phyloP scores from a whole-genome alignment of 345 rosid species.

The Aethionema arabicum region DNA sequence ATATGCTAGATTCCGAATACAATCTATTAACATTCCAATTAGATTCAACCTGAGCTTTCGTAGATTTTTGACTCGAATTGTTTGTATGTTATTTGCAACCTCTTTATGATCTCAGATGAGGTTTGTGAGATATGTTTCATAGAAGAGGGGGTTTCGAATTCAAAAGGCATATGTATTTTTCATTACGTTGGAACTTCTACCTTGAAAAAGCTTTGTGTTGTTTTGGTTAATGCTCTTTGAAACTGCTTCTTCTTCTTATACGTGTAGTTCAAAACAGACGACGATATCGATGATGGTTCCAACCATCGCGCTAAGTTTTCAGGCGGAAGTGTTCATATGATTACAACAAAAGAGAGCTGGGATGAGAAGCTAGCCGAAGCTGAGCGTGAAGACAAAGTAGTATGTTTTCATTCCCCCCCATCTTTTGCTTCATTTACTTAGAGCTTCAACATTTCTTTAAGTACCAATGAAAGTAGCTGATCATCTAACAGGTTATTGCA shows the following conservation, averaged over 20 bases:
- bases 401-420: slow-evolving; percentile 32
- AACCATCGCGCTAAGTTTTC: slow-evolving; percentile 42
- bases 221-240: no score
- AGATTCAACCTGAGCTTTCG: no score
- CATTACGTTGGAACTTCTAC: no score
- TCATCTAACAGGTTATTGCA: slow-evolving; percentile 49
- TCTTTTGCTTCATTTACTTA: neutral
- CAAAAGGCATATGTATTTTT: no score
- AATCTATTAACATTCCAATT: no score
- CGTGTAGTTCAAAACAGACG: slow-evolving; percentile 32
- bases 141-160: no score
- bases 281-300: slow-evolving; percentile 29
- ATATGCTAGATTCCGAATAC: no score
- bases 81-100: no score
- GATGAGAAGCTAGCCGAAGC: slow-evolving; percentile 60
- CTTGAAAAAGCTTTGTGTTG: no score
- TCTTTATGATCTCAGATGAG: no score
- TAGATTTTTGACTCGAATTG: no score
- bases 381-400: slow-evolving; percentile 47
- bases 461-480: neutral
- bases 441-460: neutral
- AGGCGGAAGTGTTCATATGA: slow-evolving; percentile 46
- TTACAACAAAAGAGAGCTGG: slow-evolving; percentile 56
- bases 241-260: neutral
- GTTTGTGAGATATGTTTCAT: no score